Evolutionary conservation across 352 stramenopile species (phyloP).

Genomic region (Phytophthora foliorum): DNA sequence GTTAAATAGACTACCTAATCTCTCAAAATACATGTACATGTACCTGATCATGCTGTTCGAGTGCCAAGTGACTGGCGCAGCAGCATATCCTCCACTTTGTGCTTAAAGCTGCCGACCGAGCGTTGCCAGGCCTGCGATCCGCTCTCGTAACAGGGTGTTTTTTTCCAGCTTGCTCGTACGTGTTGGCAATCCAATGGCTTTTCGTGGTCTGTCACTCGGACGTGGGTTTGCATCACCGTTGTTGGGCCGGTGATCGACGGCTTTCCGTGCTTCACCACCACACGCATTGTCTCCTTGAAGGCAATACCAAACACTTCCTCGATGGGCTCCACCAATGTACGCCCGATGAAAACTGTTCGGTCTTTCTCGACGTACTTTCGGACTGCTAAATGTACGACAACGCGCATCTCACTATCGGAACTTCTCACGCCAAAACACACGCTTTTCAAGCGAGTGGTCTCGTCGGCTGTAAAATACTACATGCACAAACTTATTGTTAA

Average conservation of each 20-base stretch:
- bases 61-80: background rate
- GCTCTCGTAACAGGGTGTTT: background rate
- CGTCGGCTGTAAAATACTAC: conserved; percentile 1
- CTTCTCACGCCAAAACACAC: background rate
- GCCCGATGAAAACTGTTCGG: conserved; percentile 19
- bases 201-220: conserved; percentile 11
- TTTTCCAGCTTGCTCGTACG: conserved; percentile 6
- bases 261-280: background rate
- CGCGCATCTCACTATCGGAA: background rate
- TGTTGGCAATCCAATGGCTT: background rate
- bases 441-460: conserved; percentile 20
- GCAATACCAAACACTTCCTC: conserved; percentile 7
- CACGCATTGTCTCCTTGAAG: conserved; percentile 10
- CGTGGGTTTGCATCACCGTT: conserved; percentile 20
- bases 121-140: conserved; percentile 10
- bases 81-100: conserved; percentile 17
- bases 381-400: background rate
- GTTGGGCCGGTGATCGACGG: conserved; percentile 9
- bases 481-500: background rate
- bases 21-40: too few relatives aligned
- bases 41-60: too few relatives aligned
- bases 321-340: conserved; percentile 11
- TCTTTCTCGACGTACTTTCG: conserved; percentile 25
- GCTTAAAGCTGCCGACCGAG: conserved; percentile 16
- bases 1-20: too few relatives aligned